phyloP scores from a whole-genome alignment of 2,329 filamentous ascomycete species.

The Paramyrothecium sp. region DNA sequence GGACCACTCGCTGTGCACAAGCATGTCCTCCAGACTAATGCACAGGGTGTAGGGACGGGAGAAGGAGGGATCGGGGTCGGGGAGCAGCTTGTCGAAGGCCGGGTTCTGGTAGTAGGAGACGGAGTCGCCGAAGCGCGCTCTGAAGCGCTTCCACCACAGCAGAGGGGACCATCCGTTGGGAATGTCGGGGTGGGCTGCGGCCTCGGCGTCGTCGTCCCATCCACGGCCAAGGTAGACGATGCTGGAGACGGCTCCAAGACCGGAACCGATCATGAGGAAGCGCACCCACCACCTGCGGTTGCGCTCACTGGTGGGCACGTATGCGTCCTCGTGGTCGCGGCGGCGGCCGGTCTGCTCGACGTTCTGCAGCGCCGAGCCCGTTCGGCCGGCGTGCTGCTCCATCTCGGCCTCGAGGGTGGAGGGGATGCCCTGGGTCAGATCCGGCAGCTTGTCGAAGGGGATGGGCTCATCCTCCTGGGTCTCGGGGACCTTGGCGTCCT shows the following conservation, averaged over 20 bases:
- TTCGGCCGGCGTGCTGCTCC: conserved; percentile 36
- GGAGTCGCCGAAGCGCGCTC: conserved; percentile 70
- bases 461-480: conserved; percentile 37
- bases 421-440: conserved; percentile 91
- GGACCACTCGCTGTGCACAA: conserved; percentile 93
- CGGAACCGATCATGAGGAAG: conserved; percentile 65
- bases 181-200: conserved; percentile 64
- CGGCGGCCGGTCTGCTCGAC: conserved; percentile 35
- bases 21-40: conserved; percentile 86
- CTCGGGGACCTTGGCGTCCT: conserved; percentile 31
- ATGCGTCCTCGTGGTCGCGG: conserved; percentile 65
- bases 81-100: conserved; percentile 89
- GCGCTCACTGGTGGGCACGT: conserved; percentile 87
- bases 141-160: conserved; percentile 79
- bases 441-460: conserved; percentile 71
- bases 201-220: conserved; percentile 82
- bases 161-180: conserved; percentile 76
- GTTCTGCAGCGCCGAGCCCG: conserved; percentile 27
- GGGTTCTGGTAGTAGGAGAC: conserved; percentile 95
- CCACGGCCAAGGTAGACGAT: conserved; percentile 80
- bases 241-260: conserved; percentile 54
- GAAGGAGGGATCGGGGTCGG: conserved; percentile 74
- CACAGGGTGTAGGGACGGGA: conserved; percentile 90
- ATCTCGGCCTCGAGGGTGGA: conserved; percentile 84
- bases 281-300: conserved; percentile 75